Base-by-base conservation (phyloP, 2,329 filamentous ascomycete species). In the Pseudogymnoascus sp. region DNA sequence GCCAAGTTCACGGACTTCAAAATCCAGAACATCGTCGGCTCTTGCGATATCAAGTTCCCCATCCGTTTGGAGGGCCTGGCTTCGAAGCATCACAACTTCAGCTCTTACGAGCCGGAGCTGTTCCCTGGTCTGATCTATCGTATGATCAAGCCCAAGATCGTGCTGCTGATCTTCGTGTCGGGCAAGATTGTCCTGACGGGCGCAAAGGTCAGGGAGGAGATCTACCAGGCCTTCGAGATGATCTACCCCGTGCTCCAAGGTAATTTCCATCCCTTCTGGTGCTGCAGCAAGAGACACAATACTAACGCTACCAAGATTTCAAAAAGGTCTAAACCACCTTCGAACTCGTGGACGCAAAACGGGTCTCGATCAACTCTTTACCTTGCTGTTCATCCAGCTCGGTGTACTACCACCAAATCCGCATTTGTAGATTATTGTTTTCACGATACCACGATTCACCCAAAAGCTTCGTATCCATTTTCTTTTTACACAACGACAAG, bases 71-170 rank as follows among this genome's bases (percentile, higher is more conserved):
- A 97, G 75, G 94, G 94, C 77, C 80, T 99, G 73, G 94, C 94
- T 14, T 94, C 89, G 68, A 91, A 92, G 77, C 94, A 99, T 83
- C 93, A 97, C 82, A 96, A 96, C 79, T 99, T 97, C 85, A 95
- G 90, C 77, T 97, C 92, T 62, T 99, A 99, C 76, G 94, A 99
- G 77, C 94, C 94, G 67, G 94, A 99, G 74, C 77, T 99, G 74
- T 99, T 97, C 84, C 94, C 94, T 71, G 94, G 94, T 85, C 87
- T 99, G 59, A 99, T 99, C 78, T 99, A 99, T 79, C 91, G 94
- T 75, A 99, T 99, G 94, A 97, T 97, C 82, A 97, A 97, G 82
- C 94, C 94, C 18, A 97, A 97, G 86, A 96, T 97, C 68, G 93
- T 97, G 60, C 86, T 97, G 25, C 80, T 97, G 72, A 97, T 99